A percentile compares a stretch with the other conserved stretches of the same genome.
These are phyloP conservation scores for Medicago truncatula DNA, from an alignment of 306 rosid genomes.

Conservation along the genomic window MtrunA17r5.0-ANR NC_053042.1:53505501-53506000, in stretches of 20 bases:
- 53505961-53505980: constrained; percentile 32
- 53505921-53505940: constrained; percentile 1
- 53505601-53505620: neutral
- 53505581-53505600: neutral
- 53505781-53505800: neutral
- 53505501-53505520: neutral
- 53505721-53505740: constrained; percentile 32
- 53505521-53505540: neutral
- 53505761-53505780: constrained; percentile 19
- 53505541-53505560: neutral
- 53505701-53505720: constrained; percentile 14
- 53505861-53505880: constrained; percentile 48
- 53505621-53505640: neutral
- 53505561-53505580: neutral
- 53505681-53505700: constrained; percentile 27
- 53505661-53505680: constrained; percentile 22
- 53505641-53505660: constrained; percentile 10
- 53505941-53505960: constrained; percentile 36
- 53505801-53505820: constrained; percentile 29
- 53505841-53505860: constrained; percentile 40
- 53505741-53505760: constrained; percentile 36
- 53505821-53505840: constrained; percentile 45
- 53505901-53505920: constrained; percentile 28
- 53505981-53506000: constrained; percentile 51
- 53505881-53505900: constrained; percentile 40